These are phyloP conservation scores for Colletotrichum camelliae DNA, from an alignment of 2,329 filamentous ascomycete species.

Conservation along the genomic window DNA sequence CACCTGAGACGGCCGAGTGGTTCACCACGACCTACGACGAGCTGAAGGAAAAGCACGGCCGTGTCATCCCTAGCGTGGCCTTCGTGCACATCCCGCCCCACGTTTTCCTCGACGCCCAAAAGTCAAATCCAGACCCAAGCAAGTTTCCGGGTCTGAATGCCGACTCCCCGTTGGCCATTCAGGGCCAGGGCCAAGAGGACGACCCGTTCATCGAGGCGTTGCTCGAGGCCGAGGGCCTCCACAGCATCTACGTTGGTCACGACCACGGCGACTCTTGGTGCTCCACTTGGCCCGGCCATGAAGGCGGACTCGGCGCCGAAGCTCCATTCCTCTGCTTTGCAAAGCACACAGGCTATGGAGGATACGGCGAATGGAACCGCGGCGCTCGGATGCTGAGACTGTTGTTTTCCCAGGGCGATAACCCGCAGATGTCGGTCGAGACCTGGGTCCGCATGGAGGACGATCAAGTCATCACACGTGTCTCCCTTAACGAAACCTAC, in stretches of 20 bases:
- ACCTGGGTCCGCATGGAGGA: constrained; percentile 69
- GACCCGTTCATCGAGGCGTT: constrained; percentile 57
- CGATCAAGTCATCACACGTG: constrained; percentile 53
- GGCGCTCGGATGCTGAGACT: constrained; percentile 50
- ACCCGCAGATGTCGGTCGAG: constrained; percentile 47
- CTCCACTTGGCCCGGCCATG: constrained; percentile 29
- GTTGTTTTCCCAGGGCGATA: constrained; percentile 31
- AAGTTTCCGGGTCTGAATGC: constrained; percentile 38
- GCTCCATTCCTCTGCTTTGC: constrained; percentile 58
- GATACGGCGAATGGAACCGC: constrained; percentile 69
- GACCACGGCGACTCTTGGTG: constrained; percentile 60
- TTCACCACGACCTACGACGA: constrained; percentile 38
- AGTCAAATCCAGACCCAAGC: constrained; percentile 29
- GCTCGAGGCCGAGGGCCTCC: constrained; percentile 48
- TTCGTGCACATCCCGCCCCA: constrained; percentile 25
- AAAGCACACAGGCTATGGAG: constrained; percentile 73
- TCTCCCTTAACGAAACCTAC: constrained; percentile 65
- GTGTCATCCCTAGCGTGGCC: constrained; percentile 23
- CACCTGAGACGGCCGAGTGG: constrained; percentile 48
- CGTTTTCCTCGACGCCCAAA: constrained; percentile 21
- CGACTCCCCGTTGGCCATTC: constrained; percentile 30
- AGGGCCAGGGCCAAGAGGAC: constrained; percentile 44
- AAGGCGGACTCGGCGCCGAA: constrained; percentile 32
- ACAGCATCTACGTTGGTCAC: constrained; percentile 60
- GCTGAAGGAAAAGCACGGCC: constrained; percentile 20